phyloP scores from a whole-genome alignment of 192 early-diverging fungal genomes.

The Entrophospora sp. region DNA sequence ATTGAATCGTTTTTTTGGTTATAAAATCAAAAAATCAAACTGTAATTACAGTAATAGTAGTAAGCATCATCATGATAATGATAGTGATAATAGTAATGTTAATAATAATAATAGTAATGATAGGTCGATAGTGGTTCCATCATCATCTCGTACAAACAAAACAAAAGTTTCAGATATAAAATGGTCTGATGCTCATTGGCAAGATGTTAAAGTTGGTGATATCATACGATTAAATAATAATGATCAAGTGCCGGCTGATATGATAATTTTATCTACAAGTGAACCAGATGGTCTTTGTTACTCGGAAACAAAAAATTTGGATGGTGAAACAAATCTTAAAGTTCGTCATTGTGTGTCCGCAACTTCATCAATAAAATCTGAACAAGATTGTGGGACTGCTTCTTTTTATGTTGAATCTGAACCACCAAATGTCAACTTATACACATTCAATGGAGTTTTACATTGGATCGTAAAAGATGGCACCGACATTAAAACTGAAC shows the following conservation, averaged over 20 bases:
- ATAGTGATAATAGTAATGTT: too few relatives aligned
- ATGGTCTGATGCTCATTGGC: slow-evolving; percentile 81
- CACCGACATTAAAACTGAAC: slow-evolving; percentile 13
- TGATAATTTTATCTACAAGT: too few relatives aligned
- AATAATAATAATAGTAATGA: slow-evolving; percentile 18
- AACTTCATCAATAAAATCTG: slow-evolving; percentile 48
- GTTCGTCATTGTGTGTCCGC: slow-evolving; percentile 58
- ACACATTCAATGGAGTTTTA: slow-evolving; percentile 73
- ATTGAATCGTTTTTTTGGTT: slow-evolving; percentile 11
- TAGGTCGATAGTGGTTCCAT: slow-evolving; percentile 56
- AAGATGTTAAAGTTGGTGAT: too few relatives aligned
- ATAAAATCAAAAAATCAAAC: background rate
- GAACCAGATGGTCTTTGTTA: too few relatives aligned
- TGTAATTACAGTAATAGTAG: too few relatives aligned
- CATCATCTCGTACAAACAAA: slow-evolving; percentile 76
- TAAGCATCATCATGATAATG: too few relatives aligned
- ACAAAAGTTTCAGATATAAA: slow-evolving; percentile 76
- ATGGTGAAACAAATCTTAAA: slow-evolving; percentile 97
- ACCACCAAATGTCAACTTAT: slow-evolving; percentile 74
- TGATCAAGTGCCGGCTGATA: slow-evolving; percentile 71
- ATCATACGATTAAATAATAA: slow-evolving; percentile 73
- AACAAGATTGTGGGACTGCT: slow-evolving; percentile 50
- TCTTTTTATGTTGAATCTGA: slow-evolving; percentile 73
- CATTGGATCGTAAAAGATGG: slow-evolving; percentile 29
- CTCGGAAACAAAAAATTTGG: slow-evolving; percentile 94